These are phyloP conservation scores for Taxawa tesnikishii DNA, from an alignment of 2,329 filamentous ascomycete genomes.

Conservation along the genomic window DNA sequence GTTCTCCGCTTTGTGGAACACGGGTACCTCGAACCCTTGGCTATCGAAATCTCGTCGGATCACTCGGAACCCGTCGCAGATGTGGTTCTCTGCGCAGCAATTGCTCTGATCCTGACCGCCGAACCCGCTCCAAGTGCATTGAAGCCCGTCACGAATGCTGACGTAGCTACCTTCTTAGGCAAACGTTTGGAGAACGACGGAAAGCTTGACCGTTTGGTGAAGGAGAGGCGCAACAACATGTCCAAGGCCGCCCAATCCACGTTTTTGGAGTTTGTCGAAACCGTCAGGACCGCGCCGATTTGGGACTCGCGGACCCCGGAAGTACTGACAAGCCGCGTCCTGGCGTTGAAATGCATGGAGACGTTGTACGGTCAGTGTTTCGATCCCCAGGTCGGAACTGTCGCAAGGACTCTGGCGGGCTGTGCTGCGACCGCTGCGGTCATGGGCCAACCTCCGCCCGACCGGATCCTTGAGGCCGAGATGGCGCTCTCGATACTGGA, in stretches of 20 bases:
- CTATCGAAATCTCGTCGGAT: conserved; percentile 42
- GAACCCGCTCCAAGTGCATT: conserved; percentile 46
- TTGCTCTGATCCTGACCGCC: conserved; percentile 50
- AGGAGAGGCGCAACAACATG: conserved; percentile 55
- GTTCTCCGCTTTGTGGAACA: conserved; percentile 61
- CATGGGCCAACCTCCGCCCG: background rate
- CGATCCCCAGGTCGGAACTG: too few species aligned
- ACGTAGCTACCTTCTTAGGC: conserved; percentile 31
- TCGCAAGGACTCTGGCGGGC: conserved; percentile 32
- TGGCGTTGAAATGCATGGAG: conserved; percentile 45
- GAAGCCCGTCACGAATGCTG: conserved; percentile 33
- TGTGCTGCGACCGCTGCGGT: conserved; percentile 15
- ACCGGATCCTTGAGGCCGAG: background rate
- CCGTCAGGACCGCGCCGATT: conserved; percentile 31
- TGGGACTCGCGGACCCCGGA: conserved; percentile 46
- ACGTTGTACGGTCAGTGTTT: background rate
- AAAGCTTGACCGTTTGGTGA: conserved; percentile 49
- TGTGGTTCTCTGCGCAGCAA: conserved; percentile 51
- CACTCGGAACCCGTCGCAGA: conserved; percentile 34
- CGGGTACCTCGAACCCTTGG: conserved; percentile 56
- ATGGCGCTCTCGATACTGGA: conserved; percentile 13
- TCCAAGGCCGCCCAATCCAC: conserved; percentile 51
- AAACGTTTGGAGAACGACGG: conserved; percentile 40
- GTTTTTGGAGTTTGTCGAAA: conserved; percentile 41
- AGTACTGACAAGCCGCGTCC: conserved; percentile 47